Percentiles rank a stretch among this genome's conserved stretches.
Conservation (phyloP, 164 flowering plant species). For the Vitis riparia region DNA sequence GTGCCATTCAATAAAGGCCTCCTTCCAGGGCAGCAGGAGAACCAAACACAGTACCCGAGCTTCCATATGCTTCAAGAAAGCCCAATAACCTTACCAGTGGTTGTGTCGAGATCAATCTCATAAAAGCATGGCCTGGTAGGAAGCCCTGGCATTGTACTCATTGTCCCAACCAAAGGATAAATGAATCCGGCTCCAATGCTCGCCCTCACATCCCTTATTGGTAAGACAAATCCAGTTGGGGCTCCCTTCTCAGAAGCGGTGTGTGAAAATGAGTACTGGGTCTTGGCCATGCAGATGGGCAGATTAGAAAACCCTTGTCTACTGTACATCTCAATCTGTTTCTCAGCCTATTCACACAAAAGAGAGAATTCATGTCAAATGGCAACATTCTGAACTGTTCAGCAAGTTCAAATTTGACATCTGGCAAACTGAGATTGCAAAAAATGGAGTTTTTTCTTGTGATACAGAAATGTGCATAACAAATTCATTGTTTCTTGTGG, state of each 20-base stretch:
- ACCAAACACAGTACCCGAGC: too few species aligned
- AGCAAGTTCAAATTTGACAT: too few species aligned
- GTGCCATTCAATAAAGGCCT: too few species aligned
- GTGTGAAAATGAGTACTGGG: slow-evolving; percentile 94
- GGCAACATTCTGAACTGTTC: too few species aligned
- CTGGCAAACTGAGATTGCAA: neutral
- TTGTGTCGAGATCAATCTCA: slow-evolving; percentile 84
- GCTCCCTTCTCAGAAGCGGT: slow-evolving; percentile 81
- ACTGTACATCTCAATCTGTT: slow-evolving; percentile 92
- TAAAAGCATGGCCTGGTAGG: slow-evolving; percentile 97
- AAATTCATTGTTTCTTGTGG: too few species aligned
- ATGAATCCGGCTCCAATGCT: slow-evolving; percentile 99
- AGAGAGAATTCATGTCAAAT: neutral
- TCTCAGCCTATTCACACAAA: slow-evolving; percentile 74
- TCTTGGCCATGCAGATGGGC: slow-evolving; percentile 99
- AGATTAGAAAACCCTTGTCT: slow-evolving; percentile 83
- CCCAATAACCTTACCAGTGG: slow-evolving; percentile 84
- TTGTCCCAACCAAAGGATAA: slow-evolving; percentile 92
- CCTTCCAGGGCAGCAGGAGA: too few species aligned
- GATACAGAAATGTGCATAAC: too few species aligned
- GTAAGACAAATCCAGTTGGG: slow-evolving; percentile 81
- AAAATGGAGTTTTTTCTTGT: neutral
- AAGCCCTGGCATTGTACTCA: slow-evolving; percentile 99
- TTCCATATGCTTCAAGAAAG: slow-evolving; percentile 51
- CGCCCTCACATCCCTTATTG: slow-evolving; percentile 89